Percentiles rank a stretch among this genome's conserved stretches.
These are phyloP conservation scores for Plasmodium vivax DNA, from an alignment of 169 alveolate genomes.

Conservation along the genomic window DNA sequence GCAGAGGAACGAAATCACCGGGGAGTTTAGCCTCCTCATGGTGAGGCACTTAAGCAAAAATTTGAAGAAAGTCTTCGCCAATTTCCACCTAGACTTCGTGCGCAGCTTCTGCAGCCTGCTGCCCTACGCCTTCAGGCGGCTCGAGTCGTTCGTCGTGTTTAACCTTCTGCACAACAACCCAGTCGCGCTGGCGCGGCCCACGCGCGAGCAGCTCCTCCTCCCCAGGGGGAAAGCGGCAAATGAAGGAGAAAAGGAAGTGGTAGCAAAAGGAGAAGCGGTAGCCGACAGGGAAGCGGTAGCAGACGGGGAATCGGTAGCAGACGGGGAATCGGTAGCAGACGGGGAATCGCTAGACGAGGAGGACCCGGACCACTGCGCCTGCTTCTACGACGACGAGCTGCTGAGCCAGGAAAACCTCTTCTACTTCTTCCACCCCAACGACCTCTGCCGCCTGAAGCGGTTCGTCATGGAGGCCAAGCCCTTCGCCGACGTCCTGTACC, in stretches of 20 bases:
- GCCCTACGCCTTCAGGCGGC: constrained; percentile 23
- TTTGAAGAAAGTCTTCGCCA: constrained; percentile 15
- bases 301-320: not conserved
- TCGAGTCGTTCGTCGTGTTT: constrained; percentile 43
- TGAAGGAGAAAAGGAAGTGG: not conserved
- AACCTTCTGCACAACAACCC: constrained; percentile 38
- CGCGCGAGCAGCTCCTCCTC: not conserved
- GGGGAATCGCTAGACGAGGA: not conserved
- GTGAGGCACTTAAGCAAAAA: constrained; percentile 79
- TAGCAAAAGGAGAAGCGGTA: not conserved
- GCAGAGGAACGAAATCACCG: constrained; percentile 96
- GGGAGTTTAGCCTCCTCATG: constrained; percentile 96
- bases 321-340: not conserved
- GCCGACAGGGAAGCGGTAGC: not conserved
- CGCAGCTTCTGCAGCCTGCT: constrained; percentile 30
- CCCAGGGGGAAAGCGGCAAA: not conserved
- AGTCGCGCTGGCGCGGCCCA: not conserved
- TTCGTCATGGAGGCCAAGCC: constrained; percentile 46
- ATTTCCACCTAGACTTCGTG: constrained; percentile 29
- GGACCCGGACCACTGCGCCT: not conserved
- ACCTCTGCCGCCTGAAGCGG: constrained; percentile 61
- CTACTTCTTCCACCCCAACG: constrained; percentile 63
- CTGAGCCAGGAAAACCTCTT: constrained; percentile 14
- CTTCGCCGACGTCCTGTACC: constrained; percentile 20
- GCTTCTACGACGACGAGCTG: constrained; percentile 4